Evolutionary conservation across 495 filamentous ascomycete species (phyloP).

Genomic region (Immersiella caudata): DNA sequence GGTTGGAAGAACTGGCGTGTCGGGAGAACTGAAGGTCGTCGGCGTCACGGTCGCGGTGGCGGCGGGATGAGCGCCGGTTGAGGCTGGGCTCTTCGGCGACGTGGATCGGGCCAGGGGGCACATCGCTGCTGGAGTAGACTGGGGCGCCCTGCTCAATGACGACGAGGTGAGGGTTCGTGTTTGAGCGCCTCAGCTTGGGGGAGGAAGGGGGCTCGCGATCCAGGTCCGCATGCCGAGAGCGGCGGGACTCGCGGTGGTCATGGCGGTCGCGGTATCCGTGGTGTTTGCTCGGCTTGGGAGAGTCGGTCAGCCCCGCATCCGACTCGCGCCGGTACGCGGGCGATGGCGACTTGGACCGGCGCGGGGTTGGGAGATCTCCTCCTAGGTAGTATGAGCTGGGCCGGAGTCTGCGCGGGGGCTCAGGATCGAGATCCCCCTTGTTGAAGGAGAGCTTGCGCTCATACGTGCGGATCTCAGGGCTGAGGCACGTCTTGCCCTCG

Average conservation of each 20-base stretch:
- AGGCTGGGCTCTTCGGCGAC: conserved; percentile 29
- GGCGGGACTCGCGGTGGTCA: conserved; percentile 23
- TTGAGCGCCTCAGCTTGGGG: conserved; percentile 26
- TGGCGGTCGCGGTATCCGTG: conserved; percentile 35
- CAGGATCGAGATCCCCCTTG: conserved; percentile 30
- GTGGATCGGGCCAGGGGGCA: conserved; percentile 26
- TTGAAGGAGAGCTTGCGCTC: conserved; percentile 32
- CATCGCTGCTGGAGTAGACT: conserved; percentile 24
- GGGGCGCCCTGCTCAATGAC: conserved; percentile 31
- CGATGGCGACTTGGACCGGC: conserved; percentile 46
- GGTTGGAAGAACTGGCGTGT: conserved; percentile 22
- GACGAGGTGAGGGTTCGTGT: conserved; percentile 32
- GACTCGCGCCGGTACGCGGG: conserved; percentile 40
- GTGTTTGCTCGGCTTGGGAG: conserved; percentile 17
- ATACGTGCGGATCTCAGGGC: conserved; percentile 32
- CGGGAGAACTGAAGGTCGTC: conserved; percentile 7
- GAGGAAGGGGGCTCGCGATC: conserved; percentile 18
- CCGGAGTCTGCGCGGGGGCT: conserved; percentile 30
- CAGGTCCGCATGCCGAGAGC: conserved; percentile 23
- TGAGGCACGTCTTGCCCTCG: conserved; percentile 30
- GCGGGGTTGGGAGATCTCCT: conserved; percentile 38
- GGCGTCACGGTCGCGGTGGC: conserved; percentile 15
- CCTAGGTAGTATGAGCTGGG: conserved; percentile 31
- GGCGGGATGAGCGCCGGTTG: conserved; percentile 26
- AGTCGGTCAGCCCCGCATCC: conserved; percentile 16